phyloP scores from a whole-genome alignment of 1,284 basidiomycete species.

The Fistulina hepatica region DNA sequence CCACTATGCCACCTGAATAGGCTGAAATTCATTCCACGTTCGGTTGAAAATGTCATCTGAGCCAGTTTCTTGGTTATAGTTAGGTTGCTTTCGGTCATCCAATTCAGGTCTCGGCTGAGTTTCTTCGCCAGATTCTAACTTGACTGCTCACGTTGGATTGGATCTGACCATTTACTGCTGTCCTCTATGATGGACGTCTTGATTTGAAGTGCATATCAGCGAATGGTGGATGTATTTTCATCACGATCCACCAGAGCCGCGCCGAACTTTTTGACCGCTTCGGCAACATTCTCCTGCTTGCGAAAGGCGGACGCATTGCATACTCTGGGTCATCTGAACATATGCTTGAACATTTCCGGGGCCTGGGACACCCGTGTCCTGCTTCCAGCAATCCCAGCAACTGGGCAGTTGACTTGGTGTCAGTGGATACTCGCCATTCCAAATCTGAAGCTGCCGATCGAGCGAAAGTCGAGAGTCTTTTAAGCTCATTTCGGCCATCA shows the following conservation, averaged over 20 bases:
- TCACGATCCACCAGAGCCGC: conserved; percentile 41
- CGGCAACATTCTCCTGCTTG: conserved; percentile 37
- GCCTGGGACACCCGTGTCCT: conserved; percentile 9
- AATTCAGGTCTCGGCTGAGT: background rate
- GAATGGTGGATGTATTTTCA: conserved; percentile 39
- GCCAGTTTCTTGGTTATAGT: no score
- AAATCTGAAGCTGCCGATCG: conserved; percentile 26
- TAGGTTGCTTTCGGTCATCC: no score
- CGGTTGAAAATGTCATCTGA: no score
- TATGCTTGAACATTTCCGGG: conserved; percentile 8
- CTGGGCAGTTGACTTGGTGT: conserved; percentile 28
- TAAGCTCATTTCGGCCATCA: conserved; percentile 20
- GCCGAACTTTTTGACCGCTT: conserved; percentile 35
- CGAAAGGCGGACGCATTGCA: conserved; percentile 31
- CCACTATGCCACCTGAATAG: no score
- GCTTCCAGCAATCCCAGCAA: conserved; percentile 10
- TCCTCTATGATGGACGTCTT: conserved; percentile 30
- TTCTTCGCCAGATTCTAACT: conserved; percentile 1
- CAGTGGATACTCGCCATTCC: conserved; percentile 31
- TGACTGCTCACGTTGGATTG: conserved; percentile 28
- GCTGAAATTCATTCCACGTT: no score
- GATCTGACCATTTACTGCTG: conserved; percentile 39
- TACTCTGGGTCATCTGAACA: conserved; percentile 7
- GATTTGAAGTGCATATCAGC: conserved; percentile 34
- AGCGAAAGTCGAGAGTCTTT: conserved; percentile 19